Base-by-base conservation (phyloP, 23 red algal genomes). In the Gracilaria gracilis region DNA sequence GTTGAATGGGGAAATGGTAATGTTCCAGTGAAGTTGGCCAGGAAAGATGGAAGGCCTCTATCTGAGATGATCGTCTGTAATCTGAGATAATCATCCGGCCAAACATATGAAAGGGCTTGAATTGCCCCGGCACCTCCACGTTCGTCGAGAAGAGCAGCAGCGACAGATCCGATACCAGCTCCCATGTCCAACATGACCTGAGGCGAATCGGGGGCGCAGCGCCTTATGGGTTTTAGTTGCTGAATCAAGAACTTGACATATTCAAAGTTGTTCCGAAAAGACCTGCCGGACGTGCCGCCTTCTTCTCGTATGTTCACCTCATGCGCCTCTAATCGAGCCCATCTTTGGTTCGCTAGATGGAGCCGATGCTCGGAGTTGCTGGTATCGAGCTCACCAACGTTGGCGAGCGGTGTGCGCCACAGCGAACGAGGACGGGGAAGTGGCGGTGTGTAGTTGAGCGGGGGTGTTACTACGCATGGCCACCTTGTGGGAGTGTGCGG, bases 161-260 rank as follows among this genome's bases (percentile, higher is more conserved):
- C 61, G 23, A 85, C 81, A 51, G 81, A 85, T 31, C 81, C 81
- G 34, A 85, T 85, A 48, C 81, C 81, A 12, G 81, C 81, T 69
- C 81, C 81, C 33, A 40, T 69, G 33, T 85, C 81, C 55, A 85
- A 48, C 81, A 85, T 85, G 17, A 85, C 81, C 0, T 31, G 25
- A 71, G 51, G 55, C 12, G 55, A 6, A 50, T 77, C 28, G 15
- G 28, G 25, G 0, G 57, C 81, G 51, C 81, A 85, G 29, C 81
- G 81, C 2, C 4, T 1, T 85, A 69, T 48, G 46, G 81, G 81
- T 44, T 67, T 47, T 27, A 85, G 16, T 27, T 62, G 23, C 28
- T 65, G 17, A 24, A 85, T 6, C 9, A 65, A 17, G 54, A 67
- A 61, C 47, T 85, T 65, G 17, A 66, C 81, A 32, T 85, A 85